Evolutionary conservation across 2,329 filamentous ascomycete species (phyloP).

Genomic region (Podosphaera aphanis): DNA sequence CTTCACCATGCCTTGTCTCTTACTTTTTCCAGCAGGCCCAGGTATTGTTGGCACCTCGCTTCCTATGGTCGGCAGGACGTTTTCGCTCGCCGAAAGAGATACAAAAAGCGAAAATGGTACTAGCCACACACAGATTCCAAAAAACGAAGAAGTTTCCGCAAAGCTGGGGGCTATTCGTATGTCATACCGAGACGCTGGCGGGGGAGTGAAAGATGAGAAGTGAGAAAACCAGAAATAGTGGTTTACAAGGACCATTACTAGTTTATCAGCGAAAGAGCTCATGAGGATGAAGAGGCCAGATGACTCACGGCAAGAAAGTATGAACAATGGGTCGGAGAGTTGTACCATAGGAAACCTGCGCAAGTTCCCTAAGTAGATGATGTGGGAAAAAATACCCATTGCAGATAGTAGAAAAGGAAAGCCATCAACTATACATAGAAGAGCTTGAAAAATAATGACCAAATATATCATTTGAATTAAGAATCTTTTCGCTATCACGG

Average conservation of each 20-base stretch:
- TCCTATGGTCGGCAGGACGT: constrained; percentile 80
- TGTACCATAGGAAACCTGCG: constrained; percentile 52
- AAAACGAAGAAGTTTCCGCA: constrained; percentile 86
- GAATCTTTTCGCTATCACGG: constrained; percentile 73
- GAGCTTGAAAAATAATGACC: constrained; percentile 48
- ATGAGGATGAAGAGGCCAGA: not conserved
- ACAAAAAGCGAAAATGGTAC: constrained; percentile 92
- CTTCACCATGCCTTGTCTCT: constrained; percentile 42
- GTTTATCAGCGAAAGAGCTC: not conserved
- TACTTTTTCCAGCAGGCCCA: constrained; percentile 21
- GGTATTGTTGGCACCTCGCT: constrained; percentile 31
- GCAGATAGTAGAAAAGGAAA: constrained; percentile 56
- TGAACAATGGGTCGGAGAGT: constrained; percentile 65
- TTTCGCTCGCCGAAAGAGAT: constrained; percentile 78
- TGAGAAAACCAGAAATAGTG: constrained; percentile 93
- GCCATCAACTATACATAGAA: constrained; percentile 61
- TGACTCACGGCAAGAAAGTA: constrained; percentile 52
- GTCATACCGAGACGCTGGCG: constrained; percentile 39
- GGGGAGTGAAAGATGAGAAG: constrained; percentile 28
- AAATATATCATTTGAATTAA: constrained; percentile 65
- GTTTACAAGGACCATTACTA: constrained; percentile 63
- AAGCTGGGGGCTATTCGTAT: constrained; percentile 50
- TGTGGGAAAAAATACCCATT: constrained; percentile 57
- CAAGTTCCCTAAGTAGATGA: constrained; percentile 76
- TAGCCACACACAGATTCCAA: constrained; percentile 89